phyloP scores from a whole-genome alignment of 2,329 filamentous ascomycete genomes.

The Periconia sp. region DNA sequence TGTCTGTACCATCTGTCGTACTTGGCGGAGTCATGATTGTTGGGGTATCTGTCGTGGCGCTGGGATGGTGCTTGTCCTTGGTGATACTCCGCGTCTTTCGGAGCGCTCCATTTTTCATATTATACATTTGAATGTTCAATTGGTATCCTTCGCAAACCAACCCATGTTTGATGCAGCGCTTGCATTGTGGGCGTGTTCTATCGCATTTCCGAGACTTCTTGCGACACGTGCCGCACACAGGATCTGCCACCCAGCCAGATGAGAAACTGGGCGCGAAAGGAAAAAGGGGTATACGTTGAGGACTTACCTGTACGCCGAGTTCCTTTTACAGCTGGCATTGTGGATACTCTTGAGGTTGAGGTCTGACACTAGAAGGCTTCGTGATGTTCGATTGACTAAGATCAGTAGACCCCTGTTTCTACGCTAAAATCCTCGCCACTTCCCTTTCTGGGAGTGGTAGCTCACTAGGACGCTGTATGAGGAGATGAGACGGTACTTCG shows the following conservation, averaged over 20 bases:
- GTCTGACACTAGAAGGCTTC: no score
- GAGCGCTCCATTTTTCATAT: slow-evolving; percentile 3
- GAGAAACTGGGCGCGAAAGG: background rate
- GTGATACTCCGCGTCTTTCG: slow-evolving; percentile 3
- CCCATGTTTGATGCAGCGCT: slow-evolving; percentile 11
- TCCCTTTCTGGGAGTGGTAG: no score
- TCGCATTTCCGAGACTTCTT: slow-evolving; percentile 17
- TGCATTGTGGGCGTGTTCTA: slow-evolving; percentile 12
- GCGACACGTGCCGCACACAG: slow-evolving; percentile 16
- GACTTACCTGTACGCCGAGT: slow-evolving; percentile 1
- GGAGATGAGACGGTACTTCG: no score
- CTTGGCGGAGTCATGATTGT: background rate
- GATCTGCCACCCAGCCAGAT: slow-evolving; percentile 5
- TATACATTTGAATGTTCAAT: slow-evolving; percentile 13
- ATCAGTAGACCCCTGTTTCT: no score
- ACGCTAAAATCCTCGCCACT: no score
- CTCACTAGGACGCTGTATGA: no score
- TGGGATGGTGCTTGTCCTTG: background rate
- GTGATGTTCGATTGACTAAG: no score
- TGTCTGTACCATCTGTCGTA: background rate
- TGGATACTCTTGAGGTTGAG: background rate
- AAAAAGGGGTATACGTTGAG: background rate
- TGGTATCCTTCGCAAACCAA: slow-evolving; percentile 16
- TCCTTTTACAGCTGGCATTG: background rate
- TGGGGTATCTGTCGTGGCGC: background rate